These are phyloP conservation scores for Calonectria naviculata DNA, from an alignment of 2,329 filamentous ascomycete genomes.

Conservation along the genomic window DNA sequence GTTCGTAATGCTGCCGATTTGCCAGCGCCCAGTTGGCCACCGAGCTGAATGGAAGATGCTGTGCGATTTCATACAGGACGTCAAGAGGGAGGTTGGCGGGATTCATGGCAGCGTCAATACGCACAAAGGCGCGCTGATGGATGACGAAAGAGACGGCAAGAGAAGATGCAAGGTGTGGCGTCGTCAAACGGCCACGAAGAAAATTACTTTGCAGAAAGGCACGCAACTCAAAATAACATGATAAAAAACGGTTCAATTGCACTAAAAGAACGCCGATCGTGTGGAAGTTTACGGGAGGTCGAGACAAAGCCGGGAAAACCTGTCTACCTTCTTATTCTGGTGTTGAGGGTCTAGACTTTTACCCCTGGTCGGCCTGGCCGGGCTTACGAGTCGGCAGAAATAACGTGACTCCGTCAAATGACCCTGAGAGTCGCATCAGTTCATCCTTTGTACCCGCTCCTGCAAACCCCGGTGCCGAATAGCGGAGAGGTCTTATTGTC, in stretches of 20 bases:
- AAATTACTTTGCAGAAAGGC: neutral
- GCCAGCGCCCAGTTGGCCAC: constrained; percentile 9
- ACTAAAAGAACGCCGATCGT: neutral
- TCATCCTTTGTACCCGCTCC: neutral
- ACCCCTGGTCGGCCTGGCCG: neutral
- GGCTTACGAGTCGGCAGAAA: neutral
- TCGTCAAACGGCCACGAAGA: neutral
- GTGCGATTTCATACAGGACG: constrained; percentile 13
- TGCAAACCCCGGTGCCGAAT: neutral
- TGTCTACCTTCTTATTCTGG: neutral
- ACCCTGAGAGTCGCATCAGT: neutral
- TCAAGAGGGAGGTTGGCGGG: constrained; percentile 5
- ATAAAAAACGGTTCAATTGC: neutral
- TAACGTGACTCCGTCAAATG: neutral
- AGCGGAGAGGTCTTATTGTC: neutral
- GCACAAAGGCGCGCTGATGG: neutral
- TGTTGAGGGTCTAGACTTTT: neutral
- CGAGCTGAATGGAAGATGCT: constrained; percentile 6
- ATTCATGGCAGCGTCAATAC: neutral
- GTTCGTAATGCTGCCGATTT: neutral
- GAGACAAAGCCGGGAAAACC: neutral
- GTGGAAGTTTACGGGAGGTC: neutral
- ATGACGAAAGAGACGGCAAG: neutral
- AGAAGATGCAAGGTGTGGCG: neutral
- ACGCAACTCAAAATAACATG: neutral